phyloP scores from a whole-genome alignment of 495 filamentous ascomycete species.

The Aspergillus heteromorphus region DNA sequence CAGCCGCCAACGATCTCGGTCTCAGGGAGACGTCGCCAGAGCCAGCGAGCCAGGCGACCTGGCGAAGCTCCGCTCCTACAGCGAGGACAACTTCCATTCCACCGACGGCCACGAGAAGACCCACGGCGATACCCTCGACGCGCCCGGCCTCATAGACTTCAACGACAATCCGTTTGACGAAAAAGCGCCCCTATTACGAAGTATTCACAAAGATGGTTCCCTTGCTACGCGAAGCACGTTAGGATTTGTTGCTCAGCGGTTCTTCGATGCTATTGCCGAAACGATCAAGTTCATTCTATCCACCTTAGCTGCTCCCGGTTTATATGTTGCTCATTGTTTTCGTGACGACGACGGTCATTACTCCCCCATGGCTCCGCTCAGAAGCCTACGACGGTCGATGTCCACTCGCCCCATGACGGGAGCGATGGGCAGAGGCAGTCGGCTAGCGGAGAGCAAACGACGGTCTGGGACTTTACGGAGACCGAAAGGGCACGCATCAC shows the following conservation, averaged over 20 bases:
- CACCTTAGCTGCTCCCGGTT: constrained; percentile 68
- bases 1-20: constrained; percentile 59
- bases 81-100: constrained; percentile 34
- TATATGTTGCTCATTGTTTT: constrained; percentile 75
- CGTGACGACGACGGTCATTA: constrained; percentile 77
- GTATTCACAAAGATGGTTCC: constrained; percentile 41
- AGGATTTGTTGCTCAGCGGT: constrained; percentile 34
- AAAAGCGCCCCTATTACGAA: constrained; percentile 57
- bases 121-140: constrained; percentile 25
- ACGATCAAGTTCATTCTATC: constrained; percentile 71
- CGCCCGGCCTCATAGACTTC: constrained; percentile 24
- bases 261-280: constrained; percentile 55
- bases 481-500: constrained; percentile 29
- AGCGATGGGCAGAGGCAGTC: constrained; percentile 25
- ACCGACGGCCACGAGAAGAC: constrained; percentile 28
- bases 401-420: constrained; percentile 18
- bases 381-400: constrained; percentile 49
- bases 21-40: constrained; percentile 51
- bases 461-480: constrained; percentile 34
- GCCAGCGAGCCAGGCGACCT: constrained; percentile 38
- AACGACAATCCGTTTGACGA: constrained; percentile 50
- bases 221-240: constrained; percentile 52
- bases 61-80: constrained; percentile 45
- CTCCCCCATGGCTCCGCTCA: constrained; percentile 59
- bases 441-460: constrained; percentile 24